Conservation (phyloP, 2,329 filamentous ascomycete genomes). For the Epichloe sp. region DNA sequence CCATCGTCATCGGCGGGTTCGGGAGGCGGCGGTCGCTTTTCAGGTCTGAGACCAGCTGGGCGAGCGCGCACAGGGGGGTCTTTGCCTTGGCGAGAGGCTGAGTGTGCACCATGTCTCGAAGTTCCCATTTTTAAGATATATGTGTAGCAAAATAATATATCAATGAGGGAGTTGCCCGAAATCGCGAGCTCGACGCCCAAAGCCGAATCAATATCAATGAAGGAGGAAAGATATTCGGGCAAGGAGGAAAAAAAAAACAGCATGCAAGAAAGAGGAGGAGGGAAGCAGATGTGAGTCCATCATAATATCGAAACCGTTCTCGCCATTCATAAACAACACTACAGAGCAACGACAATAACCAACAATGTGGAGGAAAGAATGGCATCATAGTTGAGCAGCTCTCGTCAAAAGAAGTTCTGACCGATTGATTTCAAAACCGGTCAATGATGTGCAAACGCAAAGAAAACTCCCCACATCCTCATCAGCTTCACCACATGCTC, state of each 20-base stretch:
- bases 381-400: background rate
- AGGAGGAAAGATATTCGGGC: background rate
- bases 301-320: background rate
- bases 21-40: no score
- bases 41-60: no score
- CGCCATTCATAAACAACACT: background rate
- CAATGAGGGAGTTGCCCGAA: background rate
- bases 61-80: background rate
- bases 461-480: background rate
- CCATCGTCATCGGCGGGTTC: background rate
- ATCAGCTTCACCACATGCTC: background rate
- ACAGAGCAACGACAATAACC: background rate
- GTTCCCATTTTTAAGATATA: background rate
- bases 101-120: background rate
- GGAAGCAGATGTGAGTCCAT: background rate
- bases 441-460: background rate
- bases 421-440: background rate
- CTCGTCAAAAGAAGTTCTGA: background rate
- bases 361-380: background rate
- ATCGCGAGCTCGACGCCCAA: background rate
- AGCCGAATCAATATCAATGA: background rate
- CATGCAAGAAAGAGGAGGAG: background rate
- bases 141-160: no score
- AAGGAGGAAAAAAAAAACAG: background rate
- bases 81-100: background rate